phyloP scores from a whole-genome alignment of 805 yeast genomes.

The Saccharomycopsis microspora region DNA sequence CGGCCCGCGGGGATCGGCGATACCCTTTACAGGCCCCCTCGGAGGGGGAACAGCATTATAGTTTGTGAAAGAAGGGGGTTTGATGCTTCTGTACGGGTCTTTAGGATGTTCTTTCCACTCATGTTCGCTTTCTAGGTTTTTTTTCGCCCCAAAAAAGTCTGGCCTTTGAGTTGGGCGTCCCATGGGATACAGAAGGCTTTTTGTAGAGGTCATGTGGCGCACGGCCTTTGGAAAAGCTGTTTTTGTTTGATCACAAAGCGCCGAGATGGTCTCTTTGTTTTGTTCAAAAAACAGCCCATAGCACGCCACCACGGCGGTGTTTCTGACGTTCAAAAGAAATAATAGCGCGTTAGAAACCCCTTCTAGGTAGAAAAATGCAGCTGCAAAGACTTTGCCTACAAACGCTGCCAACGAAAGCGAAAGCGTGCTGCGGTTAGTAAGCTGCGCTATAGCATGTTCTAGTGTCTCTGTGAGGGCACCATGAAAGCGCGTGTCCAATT shows the following conservation, averaged over 20 bases:
- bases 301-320: slow-evolving; percentile 24
- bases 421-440: slow-evolving; percentile 30
- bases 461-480: slow-evolving; percentile 30
- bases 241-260: background rate
- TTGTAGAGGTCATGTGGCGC: background rate
- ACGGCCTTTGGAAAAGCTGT: background rate
- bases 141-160: no score
- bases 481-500: slow-evolving; percentile 9
- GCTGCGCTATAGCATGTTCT: slow-evolving; percentile 34
- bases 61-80: background rate
- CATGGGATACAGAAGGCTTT: background rate
- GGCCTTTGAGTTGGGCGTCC: background rate
- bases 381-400: slow-evolving; percentile 52
- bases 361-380: slow-evolving; percentile 36
- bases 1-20: slow-evolving; percentile 43
- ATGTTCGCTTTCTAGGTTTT: no score
- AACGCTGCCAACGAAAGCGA: slow-evolving; percentile 43
- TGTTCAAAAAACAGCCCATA: slow-evolving; percentile 18
- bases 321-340: slow-evolving; percentile 46
- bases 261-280: background rate
- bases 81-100: background rate
- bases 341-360: slow-evolving; percentile 40
- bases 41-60: slow-evolving; percentile 31
- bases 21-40: slow-evolving; percentile 28
- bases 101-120: no score